These are phyloP conservation scores for Sutorius eximius DNA, from an alignment of 1,284 basidiomycete genomes.

Conservation along the genomic window DNA sequence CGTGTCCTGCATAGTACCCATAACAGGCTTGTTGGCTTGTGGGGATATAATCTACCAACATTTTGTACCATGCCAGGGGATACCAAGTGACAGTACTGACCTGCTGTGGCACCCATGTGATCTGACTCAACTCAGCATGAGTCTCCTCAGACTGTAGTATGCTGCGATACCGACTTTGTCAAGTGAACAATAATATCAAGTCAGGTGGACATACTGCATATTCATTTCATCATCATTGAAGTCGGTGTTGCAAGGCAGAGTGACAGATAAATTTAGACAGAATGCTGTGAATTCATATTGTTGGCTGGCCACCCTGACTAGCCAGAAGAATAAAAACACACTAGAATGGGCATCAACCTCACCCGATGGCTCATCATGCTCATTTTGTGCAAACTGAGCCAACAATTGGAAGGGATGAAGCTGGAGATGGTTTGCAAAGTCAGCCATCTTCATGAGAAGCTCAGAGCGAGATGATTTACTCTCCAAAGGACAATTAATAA, in stretches of 20 bases:
- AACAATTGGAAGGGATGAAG: conserved; percentile 96
- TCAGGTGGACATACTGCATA: conserved; percentile 77
- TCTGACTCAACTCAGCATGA: conserved; percentile 95
- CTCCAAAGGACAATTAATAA: conserved; percentile 52
- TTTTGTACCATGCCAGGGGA: background rate
- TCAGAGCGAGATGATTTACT: conserved; percentile 56
- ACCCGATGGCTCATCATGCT: conserved; percentile 99
- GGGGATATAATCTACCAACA: conserved; percentile 88
- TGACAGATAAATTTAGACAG: conserved; percentile 94
- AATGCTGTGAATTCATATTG: conserved; percentile 62
- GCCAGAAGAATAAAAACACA: conserved; percentile 44
- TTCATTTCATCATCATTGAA: conserved; percentile 99
- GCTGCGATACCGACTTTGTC: conserved; percentile 41
- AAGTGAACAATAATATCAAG: background rate
- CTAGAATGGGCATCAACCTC: conserved; percentile 97
- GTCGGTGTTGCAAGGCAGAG: conserved; percentile 93
- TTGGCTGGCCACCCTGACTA: conserved; percentile 27
- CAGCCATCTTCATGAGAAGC: background rate
- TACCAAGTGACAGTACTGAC: conserved; percentile 42
- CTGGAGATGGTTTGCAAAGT: conserved; percentile 40
- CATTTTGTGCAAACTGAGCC: conserved; percentile 99
- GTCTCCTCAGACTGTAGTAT: conserved; percentile 99
- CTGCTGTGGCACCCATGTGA: conserved; percentile 98
- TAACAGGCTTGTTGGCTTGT: conserved; percentile 99
- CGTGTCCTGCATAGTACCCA: conserved; percentile 99